These are phyloP conservation scores for Mrakia gelida DNA, from an alignment of 768 basidiomycete genomes.

Conservation along the genomic window DNA sequence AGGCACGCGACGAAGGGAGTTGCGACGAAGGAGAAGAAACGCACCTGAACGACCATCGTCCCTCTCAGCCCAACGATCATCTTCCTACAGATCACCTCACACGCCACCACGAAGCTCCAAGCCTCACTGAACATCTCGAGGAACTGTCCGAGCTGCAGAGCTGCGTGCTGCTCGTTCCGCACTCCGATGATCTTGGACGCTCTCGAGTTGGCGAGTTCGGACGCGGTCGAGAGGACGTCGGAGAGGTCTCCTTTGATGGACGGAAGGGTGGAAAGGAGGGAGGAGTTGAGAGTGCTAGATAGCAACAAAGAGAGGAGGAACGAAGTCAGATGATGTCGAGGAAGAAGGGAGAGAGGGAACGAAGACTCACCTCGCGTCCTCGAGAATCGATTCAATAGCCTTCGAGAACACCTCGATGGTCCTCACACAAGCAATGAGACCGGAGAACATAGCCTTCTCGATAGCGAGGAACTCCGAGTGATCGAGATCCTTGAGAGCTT, in stretches of 20 bases:
- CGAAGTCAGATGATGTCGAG: not conserved
- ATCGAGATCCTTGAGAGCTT: slow-evolving; percentile 60
- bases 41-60: slow-evolving; percentile 73
- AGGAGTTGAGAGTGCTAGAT: slow-evolving; percentile 8
- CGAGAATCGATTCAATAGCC: slow-evolving; percentile 47
- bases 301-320: not conserved
- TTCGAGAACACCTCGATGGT: slow-evolving; percentile 53
- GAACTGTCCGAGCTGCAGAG: slow-evolving; percentile 69
- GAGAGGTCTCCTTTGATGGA: slow-evolving; percentile 51
- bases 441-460: slow-evolving; percentile 59
- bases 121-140: slow-evolving; percentile 73
- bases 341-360: no score
- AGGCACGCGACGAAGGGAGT: not conserved
- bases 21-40: slow-evolving; percentile 12
- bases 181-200: slow-evolving; percentile 71
- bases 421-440: slow-evolving; percentile 62
- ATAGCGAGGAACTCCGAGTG: slow-evolving; percentile 65
- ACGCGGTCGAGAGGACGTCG: slow-evolving; percentile 71
- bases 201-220: slow-evolving; percentile 80
- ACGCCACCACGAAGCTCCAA: slow-evolving; percentile 84
- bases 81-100: slow-evolving; percentile 74
- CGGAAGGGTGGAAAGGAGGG: not conserved
- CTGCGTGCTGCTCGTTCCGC: slow-evolving; percentile 73
- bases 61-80: slow-evolving; percentile 94
- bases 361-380: slow-evolving; percentile 34